A percentile compares a stretch with the other conserved stretches of the same genome.
Conservation (phyloP, 768 basidiomycete species). For the Chalciporus chontae region DNA sequence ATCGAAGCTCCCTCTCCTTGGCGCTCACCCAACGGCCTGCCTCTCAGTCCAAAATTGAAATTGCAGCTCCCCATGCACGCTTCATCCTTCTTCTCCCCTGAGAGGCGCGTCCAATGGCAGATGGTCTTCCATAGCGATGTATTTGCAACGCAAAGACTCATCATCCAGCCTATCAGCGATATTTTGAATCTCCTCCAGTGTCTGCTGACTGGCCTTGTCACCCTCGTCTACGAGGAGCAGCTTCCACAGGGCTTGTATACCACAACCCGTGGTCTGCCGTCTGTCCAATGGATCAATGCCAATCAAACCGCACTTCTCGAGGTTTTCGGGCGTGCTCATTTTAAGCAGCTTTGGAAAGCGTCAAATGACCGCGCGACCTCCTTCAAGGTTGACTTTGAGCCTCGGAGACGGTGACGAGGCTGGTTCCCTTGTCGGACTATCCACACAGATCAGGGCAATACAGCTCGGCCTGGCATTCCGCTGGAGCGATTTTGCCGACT, state of each 20-base stretch:
- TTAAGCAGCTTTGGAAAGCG: conserved; percentile 67
- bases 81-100: conserved; percentile 82
- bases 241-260: conserved; percentile 66
- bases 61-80: conserved; percentile 76
- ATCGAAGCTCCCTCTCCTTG: conserved; percentile 77
- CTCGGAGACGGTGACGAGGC: conserved; percentile 34
- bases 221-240: conserved; percentile 71
- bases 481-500: conserved; percentile 1
- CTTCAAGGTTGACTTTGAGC: conserved; percentile 69
- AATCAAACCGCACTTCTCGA: conserved; percentile 66
- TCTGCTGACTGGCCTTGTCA: conserved; percentile 68
- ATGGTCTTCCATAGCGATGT: conserved; percentile 85
- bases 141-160: conserved; percentile 67
- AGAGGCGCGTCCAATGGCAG: conserved; percentile 82
- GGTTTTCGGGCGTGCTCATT: conserved; percentile 72
- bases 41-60: conserved; percentile 69
- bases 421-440: conserved; percentile 6
- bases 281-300: conserved; percentile 70
- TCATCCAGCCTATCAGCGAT: conserved; percentile 65
- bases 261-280: conserved; percentile 75
- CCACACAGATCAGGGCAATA: conserved; percentile 8
- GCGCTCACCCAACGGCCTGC: conserved; percentile 72
- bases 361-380: conserved; percentile 67
- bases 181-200: conserved; percentile 68
- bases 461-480: conserved; percentile 18